Conservation (phyloP, 305 asterid species). For the Fraxinus sp. region DNA sequence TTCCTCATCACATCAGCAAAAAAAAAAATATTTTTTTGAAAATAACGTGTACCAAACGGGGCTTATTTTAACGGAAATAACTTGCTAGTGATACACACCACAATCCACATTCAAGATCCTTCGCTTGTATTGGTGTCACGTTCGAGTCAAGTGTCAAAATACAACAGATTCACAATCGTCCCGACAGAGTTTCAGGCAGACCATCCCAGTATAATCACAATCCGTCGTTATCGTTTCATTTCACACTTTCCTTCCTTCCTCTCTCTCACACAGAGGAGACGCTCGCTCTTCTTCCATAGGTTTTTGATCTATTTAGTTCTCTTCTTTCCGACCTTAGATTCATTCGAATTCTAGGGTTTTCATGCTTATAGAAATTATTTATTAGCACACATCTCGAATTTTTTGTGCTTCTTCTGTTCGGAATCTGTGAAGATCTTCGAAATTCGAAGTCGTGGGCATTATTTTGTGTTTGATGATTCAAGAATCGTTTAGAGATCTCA, state of each 20-base stretch:
- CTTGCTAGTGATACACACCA: background rate
- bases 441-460: background rate
- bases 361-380: background rate
- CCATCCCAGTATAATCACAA: background rate
- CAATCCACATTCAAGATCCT: background rate
- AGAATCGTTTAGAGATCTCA: constrained; percentile 33
- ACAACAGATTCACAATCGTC: background rate
- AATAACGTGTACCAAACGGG: too few species aligned
- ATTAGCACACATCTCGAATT: constrained; percentile 24
- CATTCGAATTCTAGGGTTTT: constrained; percentile 30
- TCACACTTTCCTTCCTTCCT: background rate
- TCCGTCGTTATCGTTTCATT: background rate
- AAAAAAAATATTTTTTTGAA: too few species aligned
- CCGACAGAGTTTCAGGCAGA: background rate
- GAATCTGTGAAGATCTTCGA: constrained; percentile 35
- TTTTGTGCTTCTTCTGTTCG: constrained; percentile 19
- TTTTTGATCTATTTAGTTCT: constrained; percentile 28
- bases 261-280: background rate
- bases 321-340: constrained; percentile 30
- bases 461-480: constrained; percentile 41
- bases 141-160: background rate
- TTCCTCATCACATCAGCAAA: too few species aligned
- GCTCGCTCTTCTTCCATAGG: constrained; percentile 32
- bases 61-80: too few species aligned
- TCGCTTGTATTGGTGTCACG: background rate